phyloP scores from a whole-genome alignment of 805 yeast genomes.

The Saturnispora halmiae region DNA sequence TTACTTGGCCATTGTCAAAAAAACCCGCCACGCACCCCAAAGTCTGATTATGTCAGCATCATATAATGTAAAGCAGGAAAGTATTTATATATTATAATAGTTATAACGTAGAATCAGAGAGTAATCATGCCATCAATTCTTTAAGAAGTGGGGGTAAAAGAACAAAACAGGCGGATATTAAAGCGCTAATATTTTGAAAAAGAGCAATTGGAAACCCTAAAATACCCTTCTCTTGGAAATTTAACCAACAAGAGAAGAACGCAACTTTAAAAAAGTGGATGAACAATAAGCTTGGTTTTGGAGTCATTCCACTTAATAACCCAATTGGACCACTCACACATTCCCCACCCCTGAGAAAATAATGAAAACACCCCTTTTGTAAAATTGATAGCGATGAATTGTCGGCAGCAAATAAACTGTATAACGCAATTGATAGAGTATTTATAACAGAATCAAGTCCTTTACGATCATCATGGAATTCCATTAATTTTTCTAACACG shows the following conservation, averaged over 20 bases:
- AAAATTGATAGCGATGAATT: slow-evolving; percentile 52
- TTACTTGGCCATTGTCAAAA: neutral
- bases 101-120: too few species aligned
- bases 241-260: slow-evolving; percentile 65
- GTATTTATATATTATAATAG: too few species aligned
- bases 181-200: slow-evolving; percentile 55
- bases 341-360: slow-evolving; percentile 77
- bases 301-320: slow-evolving; percentile 71
- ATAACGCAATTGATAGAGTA: slow-evolving; percentile 83
- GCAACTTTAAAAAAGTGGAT: slow-evolving; percentile 89
- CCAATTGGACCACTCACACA: slow-evolving; percentile 74
- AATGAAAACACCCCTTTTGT: slow-evolving; percentile 82
- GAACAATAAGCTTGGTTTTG: slow-evolving; percentile 65
- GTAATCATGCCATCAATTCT: slow-evolving; percentile 7
- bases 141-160: slow-evolving; percentile 63
- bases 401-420: slow-evolving; percentile 85
- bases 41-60: too few species aligned
- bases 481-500: slow-evolving; percentile 47
- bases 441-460: slow-evolving; percentile 75
- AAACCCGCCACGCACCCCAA: too few species aligned
- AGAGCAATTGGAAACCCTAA: slow-evolving; percentile 62
- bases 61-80: too few species aligned
- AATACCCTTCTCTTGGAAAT: slow-evolving; percentile 57
- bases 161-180: slow-evolving; percentile 66
- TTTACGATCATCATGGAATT: slow-evolving; percentile 75